Evolutionary conservation across 441 rosid genomes (phyloP).

Genomic region (Flueggea neowawraea): DNA sequence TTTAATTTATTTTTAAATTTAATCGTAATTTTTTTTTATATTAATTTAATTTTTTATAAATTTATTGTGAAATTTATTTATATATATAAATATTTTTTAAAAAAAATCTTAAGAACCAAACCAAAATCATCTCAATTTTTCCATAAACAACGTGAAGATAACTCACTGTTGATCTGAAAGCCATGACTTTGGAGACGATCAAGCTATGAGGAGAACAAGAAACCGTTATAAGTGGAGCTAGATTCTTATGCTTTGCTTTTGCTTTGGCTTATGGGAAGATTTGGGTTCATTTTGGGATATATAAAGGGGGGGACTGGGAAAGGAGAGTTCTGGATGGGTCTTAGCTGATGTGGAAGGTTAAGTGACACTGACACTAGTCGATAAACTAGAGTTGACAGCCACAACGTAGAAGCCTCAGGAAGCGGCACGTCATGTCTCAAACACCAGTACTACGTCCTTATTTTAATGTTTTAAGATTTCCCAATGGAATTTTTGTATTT

Average conservation of each 20-base stretch:
- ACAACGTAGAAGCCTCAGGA: conserved; percentile 39
- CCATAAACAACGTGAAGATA: no score
- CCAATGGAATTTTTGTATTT: background rate
- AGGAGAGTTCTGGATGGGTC: conserved; percentile 29
- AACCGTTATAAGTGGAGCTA: background rate
- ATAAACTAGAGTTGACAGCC: conserved; percentile 7
- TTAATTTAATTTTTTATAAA: no score
- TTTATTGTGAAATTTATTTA: no score
- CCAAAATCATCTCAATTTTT: no score
- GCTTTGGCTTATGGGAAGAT: background rate
- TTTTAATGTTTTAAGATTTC: background rate
- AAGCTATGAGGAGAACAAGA: background rate
- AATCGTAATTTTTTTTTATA: no score
- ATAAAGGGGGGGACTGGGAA: background rate
- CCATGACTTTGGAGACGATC: conserved; percentile 21
- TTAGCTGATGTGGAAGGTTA: conserved; percentile 19
- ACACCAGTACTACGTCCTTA: background rate
- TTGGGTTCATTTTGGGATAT: conserved; percentile 1
- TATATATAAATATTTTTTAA: no score
- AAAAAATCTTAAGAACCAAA: no score
- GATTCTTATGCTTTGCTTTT: background rate
- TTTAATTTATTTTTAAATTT: no score
- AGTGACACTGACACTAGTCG: conserved; percentile 24
- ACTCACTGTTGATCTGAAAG: conserved; percentile 39
- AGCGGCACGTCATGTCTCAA: conserved; percentile 29